Evolutionary conservation across 1,284 basidiomycete genomes (phyloP).

Genomic region (Athelia psychrophila): DNA sequence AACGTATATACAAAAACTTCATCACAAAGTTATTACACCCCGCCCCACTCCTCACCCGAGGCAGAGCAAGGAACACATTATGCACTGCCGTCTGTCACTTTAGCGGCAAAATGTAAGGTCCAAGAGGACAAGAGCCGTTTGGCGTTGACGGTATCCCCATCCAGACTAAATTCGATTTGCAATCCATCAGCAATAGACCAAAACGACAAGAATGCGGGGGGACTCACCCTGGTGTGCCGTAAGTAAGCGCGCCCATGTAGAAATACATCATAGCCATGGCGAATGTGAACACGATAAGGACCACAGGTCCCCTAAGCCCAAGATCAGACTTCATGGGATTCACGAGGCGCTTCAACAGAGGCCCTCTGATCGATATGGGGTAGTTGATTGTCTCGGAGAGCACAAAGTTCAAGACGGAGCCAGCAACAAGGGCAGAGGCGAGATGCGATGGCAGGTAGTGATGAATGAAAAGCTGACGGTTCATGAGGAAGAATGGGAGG

Average conservation of each 20-base stretch:
- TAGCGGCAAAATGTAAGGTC: slow-evolving; percentile 84
- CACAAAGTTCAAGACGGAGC: slow-evolving; percentile 90
- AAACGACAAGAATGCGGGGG: slow-evolving; percentile 4
- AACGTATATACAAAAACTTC: no score
- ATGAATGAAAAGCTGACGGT: slow-evolving; percentile 94
- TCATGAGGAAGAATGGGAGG: slow-evolving; percentile 98
- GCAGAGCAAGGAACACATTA: no score
- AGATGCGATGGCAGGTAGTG: slow-evolving; percentile 97
- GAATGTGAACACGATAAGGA: slow-evolving; percentile 58
- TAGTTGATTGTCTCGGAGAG: slow-evolving; percentile 92
- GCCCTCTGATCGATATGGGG: slow-evolving; percentile 77
- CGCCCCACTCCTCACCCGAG: no score
- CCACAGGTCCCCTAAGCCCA: slow-evolving; percentile 62
- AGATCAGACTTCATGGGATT: slow-evolving; percentile 71
- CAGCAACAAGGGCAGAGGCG: slow-evolving; percentile 88
- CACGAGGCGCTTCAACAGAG: slow-evolving; percentile 17
- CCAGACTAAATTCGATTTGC: slow-evolving; percentile 45
- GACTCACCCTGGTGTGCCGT: slow-evolving; percentile 86
- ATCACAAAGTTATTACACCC: no score
- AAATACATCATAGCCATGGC: slow-evolving; percentile 67
- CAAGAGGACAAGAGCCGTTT: slow-evolving; percentile 72
- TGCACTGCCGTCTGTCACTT: slow-evolving; percentile 39
- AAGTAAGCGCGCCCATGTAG: slow-evolving; percentile 86
- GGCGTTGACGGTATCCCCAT: slow-evolving; percentile 70
- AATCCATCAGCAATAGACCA: slow-evolving; percentile 8